phyloP scores from a whole-genome alignment of 345 rosid genomes.

The Citrus inodora region DNA sequence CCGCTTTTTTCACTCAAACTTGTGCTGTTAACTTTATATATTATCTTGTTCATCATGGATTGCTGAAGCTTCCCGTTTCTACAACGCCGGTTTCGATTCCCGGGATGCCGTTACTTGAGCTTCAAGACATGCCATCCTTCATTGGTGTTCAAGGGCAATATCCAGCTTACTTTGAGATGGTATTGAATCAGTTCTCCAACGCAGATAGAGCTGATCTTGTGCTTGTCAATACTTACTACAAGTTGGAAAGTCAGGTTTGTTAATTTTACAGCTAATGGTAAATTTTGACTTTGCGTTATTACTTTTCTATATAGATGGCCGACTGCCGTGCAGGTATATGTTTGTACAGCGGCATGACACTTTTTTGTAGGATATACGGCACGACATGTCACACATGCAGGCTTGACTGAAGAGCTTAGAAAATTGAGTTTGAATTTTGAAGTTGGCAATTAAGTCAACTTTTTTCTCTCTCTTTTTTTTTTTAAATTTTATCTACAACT shows the following conservation, averaged over 20 bases:
- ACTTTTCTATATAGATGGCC: too few species aligned
- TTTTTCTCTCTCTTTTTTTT: too few species aligned
- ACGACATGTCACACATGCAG: too few species aligned
- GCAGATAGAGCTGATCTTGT: slow-evolving; percentile 39
- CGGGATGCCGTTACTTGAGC: slow-evolving; percentile 41
- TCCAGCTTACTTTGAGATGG: slow-evolving; percentile 50
- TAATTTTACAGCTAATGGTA: too few species aligned
- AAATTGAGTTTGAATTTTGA: too few species aligned
- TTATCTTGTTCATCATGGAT: slow-evolving; percentile 34
- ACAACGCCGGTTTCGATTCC: slow-evolving; percentile 26
- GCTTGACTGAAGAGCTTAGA: too few species aligned
- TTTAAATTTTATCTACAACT: too few species aligned
- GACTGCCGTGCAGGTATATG: too few species aligned
- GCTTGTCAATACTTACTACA: slow-evolving; percentile 42
- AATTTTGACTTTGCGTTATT: too few species aligned
- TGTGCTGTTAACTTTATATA: slow-evolving; percentile 59
- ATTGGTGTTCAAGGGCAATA: slow-evolving; percentile 37
- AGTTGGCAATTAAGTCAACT: too few species aligned
- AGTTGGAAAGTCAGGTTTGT: slow-evolving; percentile 46
- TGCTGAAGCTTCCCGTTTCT: slow-evolving; percentile 39
- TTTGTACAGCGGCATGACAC: too few species aligned
- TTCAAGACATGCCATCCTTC: slow-evolving; percentile 56
- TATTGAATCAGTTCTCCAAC: slow-evolving; percentile 50
- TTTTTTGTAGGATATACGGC: too few species aligned
- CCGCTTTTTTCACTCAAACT: slow-evolving; percentile 65